Evolutionary conservation across 306 rosid genomes (phyloP).

Genomic region (Vigna trinervia): DNA sequence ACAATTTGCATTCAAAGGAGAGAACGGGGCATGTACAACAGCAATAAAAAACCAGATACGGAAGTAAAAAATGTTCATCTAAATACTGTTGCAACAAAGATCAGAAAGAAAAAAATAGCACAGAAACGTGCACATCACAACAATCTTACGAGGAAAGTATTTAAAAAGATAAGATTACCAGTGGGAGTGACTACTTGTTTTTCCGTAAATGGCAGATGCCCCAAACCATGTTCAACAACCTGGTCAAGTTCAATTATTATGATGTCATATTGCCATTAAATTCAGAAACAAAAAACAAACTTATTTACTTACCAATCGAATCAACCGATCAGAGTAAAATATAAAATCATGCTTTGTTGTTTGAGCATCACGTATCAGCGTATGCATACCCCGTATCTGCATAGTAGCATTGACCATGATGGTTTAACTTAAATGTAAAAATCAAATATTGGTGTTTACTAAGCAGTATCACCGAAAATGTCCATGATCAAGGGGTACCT

Average conservation of each 20-base stretch:
- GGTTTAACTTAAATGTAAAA: conserved; percentile 9
- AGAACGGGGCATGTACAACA: conserved; percentile 10
- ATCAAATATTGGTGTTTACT: conserved; percentile 27
- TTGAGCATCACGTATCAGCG: conserved; percentile 92
- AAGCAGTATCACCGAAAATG: conserved; percentile 20
- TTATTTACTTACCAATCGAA: conserved; percentile 79
- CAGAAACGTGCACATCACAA: conserved; percentile 4
- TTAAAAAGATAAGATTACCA: conserved; percentile 62
- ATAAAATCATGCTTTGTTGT: conserved; percentile 98
- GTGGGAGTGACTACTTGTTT: conserved; percentile 96
- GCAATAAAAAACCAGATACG: conserved; percentile 7
- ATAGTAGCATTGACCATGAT: conserved; percentile 39
- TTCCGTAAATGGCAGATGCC: conserved; percentile 97
- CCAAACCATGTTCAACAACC: conserved; percentile 99
- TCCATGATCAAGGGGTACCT: conserved; percentile 57
- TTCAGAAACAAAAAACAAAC: conserved; percentile 40
- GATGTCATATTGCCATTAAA: conserved; percentile 34
- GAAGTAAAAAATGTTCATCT: neutral
- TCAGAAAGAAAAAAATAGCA: conserved; percentile 15
- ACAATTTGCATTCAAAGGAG: conserved; percentile 2
- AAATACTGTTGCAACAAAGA: neutral
- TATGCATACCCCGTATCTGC: conserved; percentile 99
- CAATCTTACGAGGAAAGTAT: conserved; percentile 9
- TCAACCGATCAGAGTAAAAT: conserved; percentile 91
- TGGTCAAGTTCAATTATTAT: conserved; percentile 50